Evolutionary conservation across 108 stramenopile genomes (phyloP).

Genomic region (Heterococcus sp.): DNA sequence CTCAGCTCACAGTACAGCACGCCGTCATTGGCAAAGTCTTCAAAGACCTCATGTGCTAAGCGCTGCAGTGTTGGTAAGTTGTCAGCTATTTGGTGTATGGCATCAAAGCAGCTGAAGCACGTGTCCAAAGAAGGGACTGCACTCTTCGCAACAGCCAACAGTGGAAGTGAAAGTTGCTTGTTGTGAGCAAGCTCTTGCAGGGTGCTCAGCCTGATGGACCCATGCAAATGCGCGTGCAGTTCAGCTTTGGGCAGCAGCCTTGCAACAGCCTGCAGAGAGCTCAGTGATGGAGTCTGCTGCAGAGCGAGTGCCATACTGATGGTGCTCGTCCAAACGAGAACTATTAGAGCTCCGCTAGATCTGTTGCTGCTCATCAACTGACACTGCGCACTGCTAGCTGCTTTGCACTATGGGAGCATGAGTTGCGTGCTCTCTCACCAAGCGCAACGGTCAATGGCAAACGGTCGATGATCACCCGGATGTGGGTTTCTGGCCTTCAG

Average conservation of each 20-base stretch:
- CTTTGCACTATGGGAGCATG: background rate
- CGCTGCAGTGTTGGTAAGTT: too few relatives aligned
- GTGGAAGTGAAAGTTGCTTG: constrained; percentile 36
- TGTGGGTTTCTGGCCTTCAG: too few relatives aligned
- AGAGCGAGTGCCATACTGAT: background rate
- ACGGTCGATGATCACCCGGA: too few relatives aligned
- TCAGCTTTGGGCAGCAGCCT: constrained; percentile 64
- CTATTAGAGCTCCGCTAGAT: background rate
- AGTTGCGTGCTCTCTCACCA: background rate
- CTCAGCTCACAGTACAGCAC: background rate
- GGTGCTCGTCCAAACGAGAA: background rate
- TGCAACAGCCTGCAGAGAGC: background rate
- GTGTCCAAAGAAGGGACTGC: constrained; percentile 42
- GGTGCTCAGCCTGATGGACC: constrained; percentile 74
- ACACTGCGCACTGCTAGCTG: background rate
- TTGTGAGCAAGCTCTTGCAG: constrained; percentile 66
- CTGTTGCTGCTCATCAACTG: background rate
- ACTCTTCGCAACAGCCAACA: constrained; percentile 12
- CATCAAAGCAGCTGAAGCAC: constrained; percentile 77
- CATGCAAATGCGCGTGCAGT: constrained; percentile 85
- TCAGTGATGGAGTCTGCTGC: too few relatives aligned
- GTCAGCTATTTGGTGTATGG: too few relatives aligned
- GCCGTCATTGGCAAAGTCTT: background rate
- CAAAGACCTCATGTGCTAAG: constrained; percentile 6
- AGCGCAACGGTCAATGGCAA: too few relatives aligned